phyloP scores from a whole-genome alignment of 305 asterid genomes.

The Euphrasia arctica region DNA sequence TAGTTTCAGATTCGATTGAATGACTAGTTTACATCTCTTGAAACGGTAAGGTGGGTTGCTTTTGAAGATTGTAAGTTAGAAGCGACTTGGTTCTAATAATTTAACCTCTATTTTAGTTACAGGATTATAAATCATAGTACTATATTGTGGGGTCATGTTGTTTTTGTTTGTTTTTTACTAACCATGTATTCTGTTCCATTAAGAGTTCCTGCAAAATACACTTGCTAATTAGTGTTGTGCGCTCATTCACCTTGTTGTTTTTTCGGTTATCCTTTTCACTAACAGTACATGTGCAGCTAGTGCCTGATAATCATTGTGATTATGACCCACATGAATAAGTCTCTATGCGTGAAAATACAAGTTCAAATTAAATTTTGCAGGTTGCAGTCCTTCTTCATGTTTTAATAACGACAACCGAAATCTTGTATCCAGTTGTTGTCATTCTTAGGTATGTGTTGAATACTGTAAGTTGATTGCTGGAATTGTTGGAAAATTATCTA shows the following conservation, averaged over 20 bases:
- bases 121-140: not conserved
- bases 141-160: constrained; percentile 15
- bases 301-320: constrained; percentile 22
- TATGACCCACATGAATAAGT: constrained; percentile 1
- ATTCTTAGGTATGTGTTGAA: constrained; percentile 73
- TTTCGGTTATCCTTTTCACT: constrained; percentile 6
- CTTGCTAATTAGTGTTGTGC: constrained; percentile 18
- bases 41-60: constrained; percentile 18
- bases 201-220: constrained; percentile 10
- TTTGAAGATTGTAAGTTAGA: constrained; percentile 12
- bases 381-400: constrained; percentile 69
- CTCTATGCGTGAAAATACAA: constrained; percentile 2
- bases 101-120: constrained; percentile 1
- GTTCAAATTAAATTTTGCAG: constrained; percentile 41
- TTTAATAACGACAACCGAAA: constrained; percentile 51
- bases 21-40: constrained; percentile 13
- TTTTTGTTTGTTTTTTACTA: constrained; percentile 7
- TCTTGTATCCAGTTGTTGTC: constrained; percentile 81
- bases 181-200: constrained; percentile 13
- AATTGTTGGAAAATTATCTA: not conserved
- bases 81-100: constrained; percentile 7
- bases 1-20: constrained; percentile 15
- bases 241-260: constrained; percentile 10
- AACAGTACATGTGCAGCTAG: constrained; percentile 17
- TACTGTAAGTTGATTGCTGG: constrained; percentile 6